phyloP scores from a whole-genome alignment of 352 stramenopile genomes.

The Pythium dissotocum region DNA sequence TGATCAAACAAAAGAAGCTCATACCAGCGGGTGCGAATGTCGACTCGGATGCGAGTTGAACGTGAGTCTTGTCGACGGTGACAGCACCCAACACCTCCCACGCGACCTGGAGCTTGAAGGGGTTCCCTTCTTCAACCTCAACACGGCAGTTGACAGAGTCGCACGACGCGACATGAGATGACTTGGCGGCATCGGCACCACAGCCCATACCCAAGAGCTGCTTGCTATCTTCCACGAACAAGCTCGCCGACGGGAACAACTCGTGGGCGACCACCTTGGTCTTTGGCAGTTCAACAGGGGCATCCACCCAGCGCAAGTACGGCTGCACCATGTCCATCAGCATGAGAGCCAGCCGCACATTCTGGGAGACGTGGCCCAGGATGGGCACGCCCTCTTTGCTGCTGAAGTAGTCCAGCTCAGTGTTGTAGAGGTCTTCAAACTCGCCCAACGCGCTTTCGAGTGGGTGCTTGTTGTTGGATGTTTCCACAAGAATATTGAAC shows the following conservation, averaged over 20 bases:
- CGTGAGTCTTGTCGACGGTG: constrained; percentile 68
- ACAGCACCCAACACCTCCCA: constrained; percentile 84
- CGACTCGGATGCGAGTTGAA: constrained; percentile 57
- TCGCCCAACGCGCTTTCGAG: constrained; percentile 66
- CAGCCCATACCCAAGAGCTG: constrained; percentile 60
- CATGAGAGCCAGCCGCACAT: constrained; percentile 94
- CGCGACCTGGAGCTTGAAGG: constrained; percentile 60
- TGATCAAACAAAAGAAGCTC: background rate
- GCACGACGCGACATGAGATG: constrained; percentile 50
- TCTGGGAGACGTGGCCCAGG: constrained; percentile 93
- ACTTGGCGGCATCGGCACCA: constrained; percentile 36
- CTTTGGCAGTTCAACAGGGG: constrained; percentile 5
- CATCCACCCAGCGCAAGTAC: constrained; percentile 87
- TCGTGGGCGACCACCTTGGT: constrained; percentile 11
- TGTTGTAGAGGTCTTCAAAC: constrained; percentile 61
- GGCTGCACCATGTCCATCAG: constrained; percentile 95
- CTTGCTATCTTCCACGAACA: constrained; percentile 42
- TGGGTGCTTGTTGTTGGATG: constrained; percentile 91
- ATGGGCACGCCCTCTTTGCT: constrained; percentile 27
- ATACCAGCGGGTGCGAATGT: constrained; percentile 43
- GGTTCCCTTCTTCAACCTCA: constrained; percentile 21
- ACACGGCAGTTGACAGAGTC: constrained; percentile 43
- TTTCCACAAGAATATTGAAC: constrained; percentile 98
- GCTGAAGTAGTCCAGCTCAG: constrained; percentile 65
- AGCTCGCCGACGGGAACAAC: constrained; percentile 44